Conservation (phyloP, 108 stramenopile species). For the Mediolabrus comicus region DNA sequence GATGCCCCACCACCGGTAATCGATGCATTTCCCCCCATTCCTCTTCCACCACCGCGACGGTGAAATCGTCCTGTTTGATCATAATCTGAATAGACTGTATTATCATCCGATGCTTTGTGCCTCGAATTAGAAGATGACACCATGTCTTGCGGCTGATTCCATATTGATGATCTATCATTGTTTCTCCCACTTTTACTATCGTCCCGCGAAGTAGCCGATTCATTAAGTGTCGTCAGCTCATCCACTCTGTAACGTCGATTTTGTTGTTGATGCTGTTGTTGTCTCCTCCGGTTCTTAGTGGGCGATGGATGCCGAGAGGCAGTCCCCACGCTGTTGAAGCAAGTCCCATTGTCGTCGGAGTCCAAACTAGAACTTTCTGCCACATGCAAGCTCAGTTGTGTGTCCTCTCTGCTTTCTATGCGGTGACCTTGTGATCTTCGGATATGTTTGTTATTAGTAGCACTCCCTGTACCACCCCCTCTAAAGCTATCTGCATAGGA, state of each 20-base stretch:
- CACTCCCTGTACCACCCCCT: neutral
- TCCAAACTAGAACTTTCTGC: constrained; percentile 23
- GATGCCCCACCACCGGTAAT: neutral
- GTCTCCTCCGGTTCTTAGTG: neutral
- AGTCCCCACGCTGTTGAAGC: constrained; percentile 44
- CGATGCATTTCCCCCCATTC: neutral
- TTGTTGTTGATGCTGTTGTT: neutral
- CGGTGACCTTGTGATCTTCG: constrained; percentile 1
- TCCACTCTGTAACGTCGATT: neutral
- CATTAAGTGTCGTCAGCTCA: neutral
- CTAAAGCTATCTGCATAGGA: neutral
- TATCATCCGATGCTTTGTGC: constrained; percentile 19
- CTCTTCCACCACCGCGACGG: constrained; percentile 67
- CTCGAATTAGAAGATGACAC: neutral
- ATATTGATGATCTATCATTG: constrained; percentile 12
- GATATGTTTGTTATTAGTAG: neutral
- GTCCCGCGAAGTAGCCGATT: neutral
- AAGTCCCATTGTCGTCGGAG: constrained; percentile 37
- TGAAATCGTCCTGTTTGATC: constrained; percentile 73
- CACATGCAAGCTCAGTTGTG: constrained; percentile 6
- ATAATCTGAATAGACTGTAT: constrained; percentile 78
- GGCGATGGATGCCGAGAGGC: constrained; percentile 26
- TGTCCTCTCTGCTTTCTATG: neutral
- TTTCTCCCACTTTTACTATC: neutral
- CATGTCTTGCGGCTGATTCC: constrained; percentile 21